These are phyloP conservation scores for Linderniella brevidens DNA, from an alignment of 257 asterid species.

Conservation along the genomic window DNA sequence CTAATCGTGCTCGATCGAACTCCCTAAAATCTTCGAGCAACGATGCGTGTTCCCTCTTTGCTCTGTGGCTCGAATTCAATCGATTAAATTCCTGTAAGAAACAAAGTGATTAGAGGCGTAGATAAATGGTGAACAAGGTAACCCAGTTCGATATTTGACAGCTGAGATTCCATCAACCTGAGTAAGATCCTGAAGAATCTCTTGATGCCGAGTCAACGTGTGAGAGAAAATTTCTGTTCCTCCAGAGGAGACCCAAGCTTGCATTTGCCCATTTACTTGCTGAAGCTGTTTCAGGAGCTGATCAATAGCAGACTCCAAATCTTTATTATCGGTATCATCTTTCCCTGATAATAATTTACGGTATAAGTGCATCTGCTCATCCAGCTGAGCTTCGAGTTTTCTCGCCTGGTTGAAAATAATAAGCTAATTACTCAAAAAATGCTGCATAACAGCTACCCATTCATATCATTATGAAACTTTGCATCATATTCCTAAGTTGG, in stretches of 20 bases:
- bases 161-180: slow-evolving; percentile 32
- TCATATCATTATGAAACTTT: not conserved
- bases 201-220: slow-evolving; percentile 91
- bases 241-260: slow-evolving; percentile 94
- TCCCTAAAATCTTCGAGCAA: slow-evolving; percentile 94
- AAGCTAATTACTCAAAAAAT: slow-evolving; percentile 9
- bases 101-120: not conserved
- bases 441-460: slow-evolving; percentile 5
- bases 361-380: slow-evolving; percentile 86
- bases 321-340: slow-evolving; percentile 46
- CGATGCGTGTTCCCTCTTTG: slow-evolving; percentile 92
- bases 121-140: not conserved
- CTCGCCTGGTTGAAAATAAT: slow-evolving; percentile 42
- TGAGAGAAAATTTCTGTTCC: slow-evolving; percentile 94
- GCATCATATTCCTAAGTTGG: not conserved
- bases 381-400: slow-evolving; percentile 84
- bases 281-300: slow-evolving; percentile 82
- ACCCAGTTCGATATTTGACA: not conserved
- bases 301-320: slow-evolving; percentile 61
- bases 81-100: slow-evolving; percentile 64
- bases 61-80: slow-evolving; percentile 76
- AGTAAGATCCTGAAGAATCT: slow-evolving; percentile 86
- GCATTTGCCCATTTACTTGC: slow-evolving; percentile 82
- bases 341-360: slow-evolving; percentile 65
- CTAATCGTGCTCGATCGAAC: slow-evolving; percentile 84